A percentile compares a stretch with the other conserved stretches of the same genome.
phyloP scores from a whole-genome alignment of 768 basidiomycete species.

The Mycena kentingensis region DNA sequence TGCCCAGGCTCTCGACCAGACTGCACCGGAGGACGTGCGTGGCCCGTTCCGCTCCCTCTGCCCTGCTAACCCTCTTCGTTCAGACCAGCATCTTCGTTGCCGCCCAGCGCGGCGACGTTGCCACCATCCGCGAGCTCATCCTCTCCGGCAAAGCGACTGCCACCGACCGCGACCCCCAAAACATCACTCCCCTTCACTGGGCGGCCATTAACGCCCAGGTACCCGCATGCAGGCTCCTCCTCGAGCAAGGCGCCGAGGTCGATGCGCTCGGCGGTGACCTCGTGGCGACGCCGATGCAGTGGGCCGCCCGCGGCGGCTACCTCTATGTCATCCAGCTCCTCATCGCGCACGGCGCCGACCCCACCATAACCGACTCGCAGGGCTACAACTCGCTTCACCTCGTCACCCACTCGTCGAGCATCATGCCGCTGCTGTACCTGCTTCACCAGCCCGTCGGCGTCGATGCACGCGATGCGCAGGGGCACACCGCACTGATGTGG shows the following conservation, averaged over 20 bases:
- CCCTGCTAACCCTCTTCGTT: neutral
- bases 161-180: slow-evolving; percentile 83
- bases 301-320: slow-evolving; percentile 97
- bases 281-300: slow-evolving; percentile 92
- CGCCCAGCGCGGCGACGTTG: slow-evolving; percentile 84
- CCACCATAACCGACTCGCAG: slow-evolving; percentile 87
- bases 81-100: slow-evolving; percentile 77
- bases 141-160: slow-evolving; percentile 70
- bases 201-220: slow-evolving; percentile 96
- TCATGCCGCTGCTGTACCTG: slow-evolving; percentile 92
- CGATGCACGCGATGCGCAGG: slow-evolving; percentile 87
- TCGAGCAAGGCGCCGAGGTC: slow-evolving; percentile 93
- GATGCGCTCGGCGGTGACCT: slow-evolving; percentile 95
- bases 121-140: slow-evolving; percentile 62
- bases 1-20: slow-evolving; percentile 16
- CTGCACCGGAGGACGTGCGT: slow-evolving; percentile 18
- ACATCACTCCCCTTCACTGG: slow-evolving; percentile 97
- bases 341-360: slow-evolving; percentile 88
- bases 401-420: slow-evolving; percentile 89
- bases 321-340: slow-evolving; percentile 94
- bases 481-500: slow-evolving; percentile 98
- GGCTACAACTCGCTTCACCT: slow-evolving; percentile 96
- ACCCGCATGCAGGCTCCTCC: slow-evolving; percentile 80
- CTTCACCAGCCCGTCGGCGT: slow-evolving; percentile 92
- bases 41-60: neutral